phyloP scores from a whole-genome alignment of 345 rosid species.

The Litchi chinensis region DNA sequence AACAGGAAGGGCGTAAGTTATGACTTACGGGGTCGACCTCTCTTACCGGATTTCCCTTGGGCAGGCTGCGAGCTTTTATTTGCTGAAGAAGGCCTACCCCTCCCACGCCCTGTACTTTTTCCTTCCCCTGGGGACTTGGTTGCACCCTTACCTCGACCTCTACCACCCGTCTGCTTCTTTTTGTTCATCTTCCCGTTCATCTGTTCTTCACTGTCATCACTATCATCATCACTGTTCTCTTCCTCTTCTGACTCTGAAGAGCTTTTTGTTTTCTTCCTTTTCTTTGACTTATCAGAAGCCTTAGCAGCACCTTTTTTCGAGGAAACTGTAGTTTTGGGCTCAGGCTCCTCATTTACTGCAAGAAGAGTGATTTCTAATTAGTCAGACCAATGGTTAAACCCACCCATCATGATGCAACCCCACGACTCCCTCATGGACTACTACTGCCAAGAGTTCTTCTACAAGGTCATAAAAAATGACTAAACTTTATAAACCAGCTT shows the following conservation, averaged over 20 bases:
- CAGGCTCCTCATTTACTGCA: conserved; percentile 54
- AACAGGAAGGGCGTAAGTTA: conserved; percentile 8
- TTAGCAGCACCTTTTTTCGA: conserved; percentile 48
- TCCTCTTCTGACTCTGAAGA: conserved; percentile 63
- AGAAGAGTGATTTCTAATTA: not conserved
- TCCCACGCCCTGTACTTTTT: conserved; percentile 46
- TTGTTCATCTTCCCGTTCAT: conserved; percentile 45
- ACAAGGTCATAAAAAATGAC: conserved; percentile 1
- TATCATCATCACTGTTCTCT: conserved; percentile 42
- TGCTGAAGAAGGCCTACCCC: conserved; percentile 41
- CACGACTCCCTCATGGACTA: not conserved
- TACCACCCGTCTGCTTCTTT: conserved; percentile 51
- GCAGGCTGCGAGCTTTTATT: conserved; percentile 40
- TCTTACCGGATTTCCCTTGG: conserved; percentile 51
- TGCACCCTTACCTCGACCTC: conserved; percentile 49
- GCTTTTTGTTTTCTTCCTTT: conserved; percentile 61
- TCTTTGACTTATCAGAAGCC: conserved; percentile 40
- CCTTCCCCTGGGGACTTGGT: conserved; percentile 28
- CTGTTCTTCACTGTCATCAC: conserved; percentile 55
- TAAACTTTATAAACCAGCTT: conserved; percentile 8
- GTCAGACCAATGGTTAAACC: not conserved
- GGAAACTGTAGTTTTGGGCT: conserved; percentile 37
- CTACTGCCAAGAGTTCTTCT: not conserved
- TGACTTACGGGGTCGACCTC: conserved; percentile 81
- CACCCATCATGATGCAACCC: not conserved